phyloP scores from a whole-genome alignment of 2,329 filamentous ascomycete species.

The Cladosporium sp. region DNA sequence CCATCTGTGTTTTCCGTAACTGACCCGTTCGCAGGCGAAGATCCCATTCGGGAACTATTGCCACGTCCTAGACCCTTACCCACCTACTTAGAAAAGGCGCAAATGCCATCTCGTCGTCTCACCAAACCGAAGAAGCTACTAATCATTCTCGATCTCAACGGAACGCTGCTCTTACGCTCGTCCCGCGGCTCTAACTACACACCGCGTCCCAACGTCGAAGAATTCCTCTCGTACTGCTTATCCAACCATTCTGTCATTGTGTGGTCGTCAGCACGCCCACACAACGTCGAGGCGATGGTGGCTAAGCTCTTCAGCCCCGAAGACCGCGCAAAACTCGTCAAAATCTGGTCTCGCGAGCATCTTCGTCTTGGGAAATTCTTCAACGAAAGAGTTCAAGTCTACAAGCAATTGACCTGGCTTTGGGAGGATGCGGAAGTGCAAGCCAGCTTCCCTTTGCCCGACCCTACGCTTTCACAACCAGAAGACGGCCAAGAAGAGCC shows the following conservation, averaged over 20 bases:
- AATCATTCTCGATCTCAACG: constrained; percentile 87
- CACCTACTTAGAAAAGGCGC: constrained; percentile 18
- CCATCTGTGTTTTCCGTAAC: neutral
- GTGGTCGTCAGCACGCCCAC: constrained; percentile 77
- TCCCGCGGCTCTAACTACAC: constrained; percentile 29
- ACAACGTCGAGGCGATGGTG: constrained; percentile 67
- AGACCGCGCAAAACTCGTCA: constrained; percentile 51
- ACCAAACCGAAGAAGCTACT: constrained; percentile 48
- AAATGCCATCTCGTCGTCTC: constrained; percentile 10
- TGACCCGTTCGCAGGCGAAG: constrained; percentile 1
- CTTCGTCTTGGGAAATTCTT: constrained; percentile 60
- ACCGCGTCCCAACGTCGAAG: constrained; percentile 58
- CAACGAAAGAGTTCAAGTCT: constrained; percentile 68
- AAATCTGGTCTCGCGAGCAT: constrained; percentile 70
- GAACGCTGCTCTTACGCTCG: constrained; percentile 70
- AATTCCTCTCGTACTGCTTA: constrained; percentile 70
- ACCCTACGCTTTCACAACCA: constrained; percentile 2
- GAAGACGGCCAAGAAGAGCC: constrained; percentile 15
- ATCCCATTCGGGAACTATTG: constrained; percentile 13
- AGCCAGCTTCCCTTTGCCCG: constrained; percentile 32
- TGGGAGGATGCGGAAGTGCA: constrained; percentile 54
- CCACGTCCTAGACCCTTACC: constrained; percentile 18
- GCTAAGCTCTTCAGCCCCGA: constrained; percentile 53
- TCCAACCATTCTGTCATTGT: constrained; percentile 59
- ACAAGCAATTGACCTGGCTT: constrained; percentile 71